Base-by-base conservation (phyloP, 345 rosid genomes). In the Hibiscus syriacus region DNA sequence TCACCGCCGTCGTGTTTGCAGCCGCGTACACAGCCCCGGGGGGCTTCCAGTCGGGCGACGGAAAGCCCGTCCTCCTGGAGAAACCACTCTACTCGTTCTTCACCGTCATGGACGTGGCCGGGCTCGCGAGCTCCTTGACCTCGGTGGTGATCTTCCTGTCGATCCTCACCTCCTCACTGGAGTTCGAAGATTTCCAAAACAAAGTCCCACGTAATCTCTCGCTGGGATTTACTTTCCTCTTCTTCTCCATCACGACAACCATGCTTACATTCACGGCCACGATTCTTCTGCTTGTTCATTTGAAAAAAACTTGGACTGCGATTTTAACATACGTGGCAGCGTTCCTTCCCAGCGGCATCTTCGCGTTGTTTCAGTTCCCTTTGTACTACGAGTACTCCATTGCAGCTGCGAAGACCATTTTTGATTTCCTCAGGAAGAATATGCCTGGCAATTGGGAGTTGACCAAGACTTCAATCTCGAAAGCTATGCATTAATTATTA, bases 91-190 rank as follows among this genome's bases (percentile, higher is more conserved):
- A 59, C 55, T 25, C n/a, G 13, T 17, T 75, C n/a, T 79, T 79
- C 64, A 50, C 77, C 0, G 50, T 72, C 5, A 60, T 52, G 72
- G 77, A 72, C 32, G 74, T 73, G 0, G 27, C 64, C 12, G 68
- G 74, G 6, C 41, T 79, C 0, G 70, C 70, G 1, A 48, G 56
- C 71, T 75, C 82, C 14, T 49, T 75, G 20, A 45, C 74, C n/a
- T 78, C 81, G 0, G 72, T 79, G 0, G 74, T 75, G 16, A 52
- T 73, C 70, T 78, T 79, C 45, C 79, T 79, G 0, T 79, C 77
- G 0, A 20, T 72, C 36, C 78, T 74, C 7, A 74, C 78, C 1
- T 72, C 74, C 3, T 71, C 79, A 0, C 62, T 22, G 7, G 38
- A 46, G 22, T 8, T 5, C 3, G 20, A 39, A 3, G 77, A 69